Base-by-base conservation (phyloP, 371 early-diverging fungal species). In the Nematocida sp. region DNA sequence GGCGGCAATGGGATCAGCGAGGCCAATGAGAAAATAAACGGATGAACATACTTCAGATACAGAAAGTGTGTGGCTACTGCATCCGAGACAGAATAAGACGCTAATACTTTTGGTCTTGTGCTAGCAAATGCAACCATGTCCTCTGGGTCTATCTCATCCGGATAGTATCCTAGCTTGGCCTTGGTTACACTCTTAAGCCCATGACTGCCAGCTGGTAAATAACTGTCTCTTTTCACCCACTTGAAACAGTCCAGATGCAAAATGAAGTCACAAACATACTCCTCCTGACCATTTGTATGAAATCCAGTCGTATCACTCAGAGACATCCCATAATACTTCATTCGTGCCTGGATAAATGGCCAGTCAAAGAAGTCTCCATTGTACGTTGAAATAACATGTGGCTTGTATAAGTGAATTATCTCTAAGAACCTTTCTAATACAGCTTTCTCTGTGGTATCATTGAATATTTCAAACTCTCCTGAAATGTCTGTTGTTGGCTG, bases 351-450 rank as follows among this genome's bases (percentile, higher is more conserved):
- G 9, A 99, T 85, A 84, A 94, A 99, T 0, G 96, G 96, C 92
- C 94, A 95, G 87, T 99, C 99, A 87, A 99, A 99, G 80, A 87
- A 90, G 80, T 94, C 94, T 80, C 99, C 99, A 89, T 97, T 97
- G 82, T 95, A 99, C 1, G 97, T 95, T 1, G 91, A 94, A 78
- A 90, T 86, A 13, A 99, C 88, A 4, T 90, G 90, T 0, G 99
- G 99, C 77, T 87, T 86, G 4, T 88, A 86, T 13, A 87, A 84
- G 53, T 88, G 87, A 29, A 99, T 88, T 65, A 96, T 90, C 53
- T 90, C 90, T 78, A 95, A 89, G 81, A 99, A 99, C 49, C 91
- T 86, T 15, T 85, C 80, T 17, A 99, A 76, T 5, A 92, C 65
- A 0, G 86, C 86, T 52, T 85, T 89, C 85, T 97, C 97, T 75